A percentile compares a stretch with the other conserved stretches of the same genome.
Conservation (phyloP, 371 early-diverging fungal species). For the Mortierella sp. region DNA sequence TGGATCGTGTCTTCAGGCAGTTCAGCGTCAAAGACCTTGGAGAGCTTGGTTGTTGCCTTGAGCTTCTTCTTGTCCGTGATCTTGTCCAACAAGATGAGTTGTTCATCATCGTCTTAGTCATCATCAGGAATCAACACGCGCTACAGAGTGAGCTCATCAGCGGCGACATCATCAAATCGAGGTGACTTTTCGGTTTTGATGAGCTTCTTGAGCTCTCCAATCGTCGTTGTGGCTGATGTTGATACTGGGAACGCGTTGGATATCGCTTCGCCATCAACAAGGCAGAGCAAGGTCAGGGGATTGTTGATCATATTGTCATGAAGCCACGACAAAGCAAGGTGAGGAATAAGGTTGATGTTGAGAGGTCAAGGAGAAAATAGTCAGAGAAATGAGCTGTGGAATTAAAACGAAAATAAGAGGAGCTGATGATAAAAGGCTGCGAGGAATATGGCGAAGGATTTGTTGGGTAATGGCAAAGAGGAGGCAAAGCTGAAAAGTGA, state of each 20-base stretch:
- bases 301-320: slow-evolving; percentile 16
- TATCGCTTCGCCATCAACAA: slow-evolving; percentile 6
- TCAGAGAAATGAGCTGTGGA: too few relatives aligned
- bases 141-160: slow-evolving; percentile 27
- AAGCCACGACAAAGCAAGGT: slow-evolving; percentile 2
- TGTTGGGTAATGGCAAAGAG: too few relatives aligned
- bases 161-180: slow-evolving; percentile 9
- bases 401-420: too few relatives aligned
- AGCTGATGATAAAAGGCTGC: too few relatives aligned
- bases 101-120: too few relatives aligned
- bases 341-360: too few relatives aligned
- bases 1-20: slow-evolving; percentile 18
- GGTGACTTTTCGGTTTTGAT: slow-evolving; percentile 19
- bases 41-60: slow-evolving; percentile 1
- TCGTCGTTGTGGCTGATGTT: neutral
- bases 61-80: slow-evolving; percentile 9
- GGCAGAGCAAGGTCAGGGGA: slow-evolving; percentile 3
- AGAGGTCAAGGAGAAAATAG: too few relatives aligned
- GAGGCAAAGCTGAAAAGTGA: too few relatives aligned
- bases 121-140: slow-evolving; percentile 23
- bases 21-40: slow-evolving; percentile 10
- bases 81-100: slow-evolving; percentile 1
- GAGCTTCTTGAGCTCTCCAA: slow-evolving; percentile 14
- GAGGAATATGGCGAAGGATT: too few relatives aligned
- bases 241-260: neutral